phyloP scores from a whole-genome alignment of 805 yeast genomes.

The Saccharomycopsis vini region DNA sequence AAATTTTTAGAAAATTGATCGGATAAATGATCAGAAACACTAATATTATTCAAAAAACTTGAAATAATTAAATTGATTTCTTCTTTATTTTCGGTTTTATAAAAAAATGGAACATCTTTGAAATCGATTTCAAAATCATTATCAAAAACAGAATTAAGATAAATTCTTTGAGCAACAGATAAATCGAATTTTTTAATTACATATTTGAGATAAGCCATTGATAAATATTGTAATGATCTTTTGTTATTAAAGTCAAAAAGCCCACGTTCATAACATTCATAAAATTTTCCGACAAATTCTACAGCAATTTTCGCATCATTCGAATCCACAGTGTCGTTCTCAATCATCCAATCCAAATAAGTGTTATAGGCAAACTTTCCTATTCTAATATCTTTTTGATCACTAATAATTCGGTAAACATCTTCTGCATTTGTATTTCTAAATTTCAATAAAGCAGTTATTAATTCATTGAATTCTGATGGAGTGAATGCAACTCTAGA shows the following conservation, averaged over 20 bases:
- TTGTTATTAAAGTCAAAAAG: neutral
- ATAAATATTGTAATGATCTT: slow-evolving; percentile 8
- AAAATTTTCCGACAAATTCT: slow-evolving; percentile 4
- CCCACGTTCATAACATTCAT: slow-evolving; percentile 7
- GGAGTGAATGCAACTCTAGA: neutral
- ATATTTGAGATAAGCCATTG: slow-evolving; percentile 16
- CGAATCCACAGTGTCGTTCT: neutral
- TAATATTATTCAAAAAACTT: neutral
- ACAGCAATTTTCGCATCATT: neutral
- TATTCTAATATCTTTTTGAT: neutral
- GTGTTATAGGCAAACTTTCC: neutral
- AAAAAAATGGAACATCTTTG: slow-evolving; percentile 7
- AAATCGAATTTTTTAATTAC: neutral
- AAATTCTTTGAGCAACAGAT: slow-evolving; percentile 2
- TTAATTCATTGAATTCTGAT: neutral
- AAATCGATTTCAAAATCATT: slow-evolving; percentile 8
- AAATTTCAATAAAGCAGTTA: neutral
- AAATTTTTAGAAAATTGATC: slow-evolving; percentile 9
- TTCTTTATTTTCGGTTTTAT: slow-evolving; percentile 1
- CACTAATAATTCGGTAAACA: neutral
- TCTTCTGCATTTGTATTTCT: neutral
- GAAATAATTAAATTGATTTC: neutral
- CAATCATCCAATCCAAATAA: neutral
- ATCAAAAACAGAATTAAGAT: slow-evolving; percentile 5
- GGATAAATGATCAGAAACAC: neutral